Evolutionary conservation across 2,329 filamentous ascomycete genomes (phyloP).

Genomic region (Ophiostoma novo-ulmi): DNA sequence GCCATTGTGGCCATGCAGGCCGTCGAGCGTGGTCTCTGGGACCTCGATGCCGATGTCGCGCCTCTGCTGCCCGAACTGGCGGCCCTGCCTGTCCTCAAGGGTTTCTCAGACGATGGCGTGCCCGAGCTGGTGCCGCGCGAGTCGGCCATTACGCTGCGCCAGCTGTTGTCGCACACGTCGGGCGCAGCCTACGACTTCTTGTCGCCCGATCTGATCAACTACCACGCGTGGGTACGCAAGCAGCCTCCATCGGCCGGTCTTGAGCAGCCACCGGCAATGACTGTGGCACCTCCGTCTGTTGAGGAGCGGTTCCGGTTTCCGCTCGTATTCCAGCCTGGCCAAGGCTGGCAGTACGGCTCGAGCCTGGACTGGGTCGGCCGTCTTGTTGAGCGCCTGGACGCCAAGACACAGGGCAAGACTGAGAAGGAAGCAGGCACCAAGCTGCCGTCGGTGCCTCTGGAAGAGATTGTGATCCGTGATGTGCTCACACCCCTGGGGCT

Average conservation of each 20-base stretch:
- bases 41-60: conserved; percentile 43
- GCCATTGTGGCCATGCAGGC: conserved; percentile 43
- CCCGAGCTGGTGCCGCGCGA: conserved; percentile 18
- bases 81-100: conserved; percentile 23
- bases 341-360: conserved; percentile 27
- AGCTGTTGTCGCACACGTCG: conserved; percentile 26
- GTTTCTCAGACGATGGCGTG: conserved; percentile 17
- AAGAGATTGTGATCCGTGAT: conserved; percentile 22
- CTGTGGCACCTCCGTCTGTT: conserved; percentile 11
- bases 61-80: conserved; percentile 28
- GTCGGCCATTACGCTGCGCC: conserved; percentile 27
- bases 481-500: conserved; percentile 27
- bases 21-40: conserved; percentile 43
- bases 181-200: conserved; percentile 27
- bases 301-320: conserved; percentile 24
- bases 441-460: conserved; percentile 21
- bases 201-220: conserved; percentile 21
- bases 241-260: conserved; percentile 13
- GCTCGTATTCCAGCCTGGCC: conserved; percentile 27
- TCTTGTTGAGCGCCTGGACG: conserved; percentile 24
- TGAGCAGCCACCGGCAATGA: conserved; percentile 14
- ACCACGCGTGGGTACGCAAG: conserved; percentile 14
- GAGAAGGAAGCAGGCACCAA: neutral
- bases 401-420: conserved; percentile 1
- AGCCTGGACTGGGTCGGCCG: conserved; percentile 27